Evolutionary conservation across 805 yeast species (phyloP).

Genomic region (Nakazawaea ernobii): DNA sequence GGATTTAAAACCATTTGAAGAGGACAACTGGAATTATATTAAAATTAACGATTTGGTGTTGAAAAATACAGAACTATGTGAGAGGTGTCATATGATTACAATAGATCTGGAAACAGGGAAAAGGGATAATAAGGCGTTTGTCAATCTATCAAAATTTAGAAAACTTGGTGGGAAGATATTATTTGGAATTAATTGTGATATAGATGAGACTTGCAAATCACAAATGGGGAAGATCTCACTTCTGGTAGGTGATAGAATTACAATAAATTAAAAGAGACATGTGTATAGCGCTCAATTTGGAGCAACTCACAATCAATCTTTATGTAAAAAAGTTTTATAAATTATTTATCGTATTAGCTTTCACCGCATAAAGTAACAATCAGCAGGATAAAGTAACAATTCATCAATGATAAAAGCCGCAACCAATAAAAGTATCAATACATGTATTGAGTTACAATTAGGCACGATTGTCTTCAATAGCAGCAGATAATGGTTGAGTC

Average conservation of each 20-base stretch:
- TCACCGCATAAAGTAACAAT: too few species aligned
- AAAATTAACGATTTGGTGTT: slow-evolving; percentile 13
- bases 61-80: slow-evolving; percentile 25
- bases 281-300: too few species aligned
- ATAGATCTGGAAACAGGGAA: slow-evolving; percentile 30
- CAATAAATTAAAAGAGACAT: background rate
- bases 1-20: slow-evolving; percentile 26
- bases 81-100: slow-evolving; percentile 41
- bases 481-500: too few species aligned
- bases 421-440: too few species aligned
- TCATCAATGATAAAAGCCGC: too few species aligned
- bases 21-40: slow-evolving; percentile 30
- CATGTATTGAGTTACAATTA: too few species aligned
- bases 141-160: slow-evolving; percentile 26
- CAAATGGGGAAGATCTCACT: background rate
- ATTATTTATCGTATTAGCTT: too few species aligned
- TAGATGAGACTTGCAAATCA: slow-evolving; percentile 14
- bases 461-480: too few species aligned
- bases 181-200: slow-evolving; percentile 29
- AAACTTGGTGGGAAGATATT: slow-evolving; percentile 30
- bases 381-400: too few species aligned
- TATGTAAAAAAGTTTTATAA: too few species aligned
- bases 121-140: slow-evolving; percentile 26
- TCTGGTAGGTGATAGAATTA: slow-evolving; percentile 15
- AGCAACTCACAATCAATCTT: too few species aligned